phyloP scores from a whole-genome alignment of 169 alveolate species.

The Eimeria brunetti region DNA sequence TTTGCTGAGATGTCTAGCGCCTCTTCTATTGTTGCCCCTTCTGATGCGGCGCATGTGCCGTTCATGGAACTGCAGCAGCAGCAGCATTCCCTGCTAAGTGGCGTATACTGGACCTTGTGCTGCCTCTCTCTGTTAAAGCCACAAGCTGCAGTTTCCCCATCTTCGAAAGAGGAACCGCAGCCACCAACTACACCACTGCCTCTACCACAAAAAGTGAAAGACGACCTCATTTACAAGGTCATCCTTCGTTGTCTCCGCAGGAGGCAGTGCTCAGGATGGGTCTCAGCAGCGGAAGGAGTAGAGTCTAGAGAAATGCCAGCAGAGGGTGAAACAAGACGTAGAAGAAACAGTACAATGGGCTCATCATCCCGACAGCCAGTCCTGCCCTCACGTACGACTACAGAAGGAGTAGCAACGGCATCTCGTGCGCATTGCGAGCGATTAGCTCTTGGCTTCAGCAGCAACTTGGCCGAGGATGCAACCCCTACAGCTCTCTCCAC shows the following conservation, averaged over 20 bases:
- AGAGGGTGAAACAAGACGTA: not conserved
- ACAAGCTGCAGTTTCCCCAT: not conserved
- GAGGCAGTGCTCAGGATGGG: conserved; percentile 49
- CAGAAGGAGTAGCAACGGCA: not conserved
- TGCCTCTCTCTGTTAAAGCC: conserved; percentile 33
- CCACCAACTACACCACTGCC: not conserved
- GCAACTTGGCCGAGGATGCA: conserved; percentile 19
- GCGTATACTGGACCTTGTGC: conserved; percentile 49
- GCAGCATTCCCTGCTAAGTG: conserved; percentile 48
- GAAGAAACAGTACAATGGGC: not conserved
- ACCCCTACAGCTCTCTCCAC: conserved; percentile 42
- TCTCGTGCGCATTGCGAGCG: not conserved
- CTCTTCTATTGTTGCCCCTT: not conserved
- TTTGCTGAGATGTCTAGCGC: not conserved
- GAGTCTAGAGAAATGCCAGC: not conserved
- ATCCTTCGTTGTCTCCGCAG: conserved; percentile 32
- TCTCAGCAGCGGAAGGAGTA: not conserved
- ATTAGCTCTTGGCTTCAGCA: conserved; percentile 34
- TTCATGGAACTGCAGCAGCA: conserved; percentile 57
- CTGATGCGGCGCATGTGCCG: not conserved
- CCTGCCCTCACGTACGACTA: not conserved
- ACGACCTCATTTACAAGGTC: not conserved
- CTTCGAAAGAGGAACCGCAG: not conserved
- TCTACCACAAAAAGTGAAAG: not conserved
- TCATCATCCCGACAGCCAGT: not conserved